A percentile compares a stretch with the other conserved stretches of the same genome.
phyloP scores from a whole-genome alignment of 495 filamentous ascomycete genomes.

The Aspergillus nanangensis region DNA sequence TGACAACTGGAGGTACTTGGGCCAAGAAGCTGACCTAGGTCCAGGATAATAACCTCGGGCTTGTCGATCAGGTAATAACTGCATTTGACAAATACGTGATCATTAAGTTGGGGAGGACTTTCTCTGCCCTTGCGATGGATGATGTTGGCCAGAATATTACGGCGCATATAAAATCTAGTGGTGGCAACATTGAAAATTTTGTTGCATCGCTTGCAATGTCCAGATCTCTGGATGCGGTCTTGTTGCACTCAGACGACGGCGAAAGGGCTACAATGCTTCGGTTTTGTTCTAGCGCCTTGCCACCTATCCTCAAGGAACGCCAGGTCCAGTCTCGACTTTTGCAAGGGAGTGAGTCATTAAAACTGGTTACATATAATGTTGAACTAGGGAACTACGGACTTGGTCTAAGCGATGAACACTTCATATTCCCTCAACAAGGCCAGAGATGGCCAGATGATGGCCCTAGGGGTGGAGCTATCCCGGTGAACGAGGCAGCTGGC shows the following conservation, averaged over 20 bases:
- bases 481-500: slow-evolving; percentile 21
- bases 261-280: neutral
- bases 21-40: slow-evolving; percentile 3
- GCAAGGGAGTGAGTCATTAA: slow-evolving; percentile 29
- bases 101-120: slow-evolving; percentile 37
- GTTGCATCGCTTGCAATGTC: slow-evolving; percentile 1
- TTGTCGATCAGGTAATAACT: slow-evolving; percentile 47
- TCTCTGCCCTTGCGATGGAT: slow-evolving; percentile 41
- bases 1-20: neutral
- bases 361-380: slow-evolving; percentile 35
- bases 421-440: slow-evolving; percentile 42
- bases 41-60: slow-evolving; percentile 55
- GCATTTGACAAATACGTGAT: slow-evolving; percentile 45
- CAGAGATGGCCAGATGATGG: slow-evolving; percentile 30
- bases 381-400: slow-evolving; percentile 48
- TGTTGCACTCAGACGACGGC: slow-evolving; percentile 1
- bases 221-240: neutral
- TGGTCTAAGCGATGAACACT: slow-evolving; percentile 55
- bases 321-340: slow-evolving; percentile 33
- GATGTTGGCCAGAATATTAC: slow-evolving; percentile 32
- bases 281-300: neutral
- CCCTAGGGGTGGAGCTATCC: slow-evolving; percentile 16
- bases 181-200: neutral
- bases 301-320: slow-evolving; percentile 38
- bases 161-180: neutral